Evolutionary conservation across 2,329 filamentous ascomycete species (phyloP), one percentile per base, ranked within the genome.

Genomic region (Cercospora janseana): DNA sequence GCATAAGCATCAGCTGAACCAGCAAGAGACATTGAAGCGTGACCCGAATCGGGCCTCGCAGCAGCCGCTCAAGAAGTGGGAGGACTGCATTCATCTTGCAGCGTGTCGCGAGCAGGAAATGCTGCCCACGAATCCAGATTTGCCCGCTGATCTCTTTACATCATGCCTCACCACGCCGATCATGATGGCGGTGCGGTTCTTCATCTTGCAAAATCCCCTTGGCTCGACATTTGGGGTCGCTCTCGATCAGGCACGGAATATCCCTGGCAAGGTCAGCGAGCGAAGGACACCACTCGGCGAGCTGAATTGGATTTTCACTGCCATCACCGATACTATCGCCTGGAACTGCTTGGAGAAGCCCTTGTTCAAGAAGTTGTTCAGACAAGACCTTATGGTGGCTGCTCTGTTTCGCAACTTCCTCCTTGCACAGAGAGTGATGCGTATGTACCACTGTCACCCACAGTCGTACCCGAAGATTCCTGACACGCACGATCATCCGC

Each of bases 301-400:
- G 72, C 76, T 98, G 10, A 98, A 98, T 65, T 98, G 93, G 93
- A 98, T 98, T 27, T 97, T 98, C 66, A 98, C 93, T 0, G 93
- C 93, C 47, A 97, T 98, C 58, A 98, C 93, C 0, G 93, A 98
- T 67, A 97, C 92, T 1, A 98, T 98, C 63, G 93, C 93, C 0
- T 98, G 93, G 93, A 97, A 95, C 24, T 94, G 89, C 4, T 74
- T 98, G 3, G 88, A 91, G 3, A 86, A 92, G 37, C 82, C 90
- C 15, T 75, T 96, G 8, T 98, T 98, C 72, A 91, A 95, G 70
- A 95, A 95, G 69, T 88, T 97, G 53, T 98, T 98, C 70, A 78
- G 93, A 32, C 93, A 98, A 69, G 93, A 98, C 68, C 78, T 98
- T 9, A 97, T 98, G 91, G 93, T 98, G n/a, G 93, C 93, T 9